Evolutionary conservation across 2,329 filamentous ascomycete genomes (phyloP).

Genomic region (Metarhizium anisopliae): DNA sequence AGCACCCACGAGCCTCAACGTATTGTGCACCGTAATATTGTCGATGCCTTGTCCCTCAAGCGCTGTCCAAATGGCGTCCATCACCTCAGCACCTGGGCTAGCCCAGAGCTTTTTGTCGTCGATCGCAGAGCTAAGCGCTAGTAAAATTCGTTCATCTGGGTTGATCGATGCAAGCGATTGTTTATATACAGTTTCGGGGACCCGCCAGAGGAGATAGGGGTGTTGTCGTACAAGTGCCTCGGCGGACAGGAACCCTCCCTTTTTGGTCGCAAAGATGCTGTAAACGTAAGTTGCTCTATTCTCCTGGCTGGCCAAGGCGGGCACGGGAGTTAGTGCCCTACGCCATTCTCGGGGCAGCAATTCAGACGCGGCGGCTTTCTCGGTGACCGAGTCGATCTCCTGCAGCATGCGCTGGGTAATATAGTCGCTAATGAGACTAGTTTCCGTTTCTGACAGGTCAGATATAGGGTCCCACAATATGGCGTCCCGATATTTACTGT

Average conservation of each 20-base stretch:
- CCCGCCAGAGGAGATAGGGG: constrained; percentile 30
- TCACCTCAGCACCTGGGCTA: constrained; percentile 7
- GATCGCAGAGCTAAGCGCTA: constrained; percentile 17
- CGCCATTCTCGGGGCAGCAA: constrained; percentile 14
- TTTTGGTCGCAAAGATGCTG: constrained; percentile 12
- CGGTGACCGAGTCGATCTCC: constrained; percentile 16
- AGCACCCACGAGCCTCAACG: constrained; percentile 22
- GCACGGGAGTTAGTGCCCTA: constrained; percentile 16
- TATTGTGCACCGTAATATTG: constrained; percentile 16
- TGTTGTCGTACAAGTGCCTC: constrained; percentile 17
- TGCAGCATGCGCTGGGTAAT: constrained; percentile 14
- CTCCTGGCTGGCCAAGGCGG: constrained; percentile 11
- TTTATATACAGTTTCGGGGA: constrained; percentile 20
- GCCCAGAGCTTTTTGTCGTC: constrained; percentile 9
- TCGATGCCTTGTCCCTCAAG: constrained; percentile 11
- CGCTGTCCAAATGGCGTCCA: constrained; percentile 10
- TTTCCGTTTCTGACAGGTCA: constrained; percentile 14
- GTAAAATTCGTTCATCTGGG: constrained; percentile 12
- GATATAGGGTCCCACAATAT: constrained; percentile 19
- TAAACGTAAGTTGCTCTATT: constrained; percentile 13
- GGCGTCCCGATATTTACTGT: constrained; percentile 51
- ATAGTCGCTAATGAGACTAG: constrained; percentile 14
- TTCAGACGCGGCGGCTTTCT: not conserved
- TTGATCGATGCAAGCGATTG: constrained; percentile 13
- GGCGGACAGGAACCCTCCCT: constrained; percentile 14